Evolutionary conservation across 148 eudicot genomes (phyloP), one percentile per base, ranked within the genome.

Genomic region (Rhododendron henanense): DNA sequence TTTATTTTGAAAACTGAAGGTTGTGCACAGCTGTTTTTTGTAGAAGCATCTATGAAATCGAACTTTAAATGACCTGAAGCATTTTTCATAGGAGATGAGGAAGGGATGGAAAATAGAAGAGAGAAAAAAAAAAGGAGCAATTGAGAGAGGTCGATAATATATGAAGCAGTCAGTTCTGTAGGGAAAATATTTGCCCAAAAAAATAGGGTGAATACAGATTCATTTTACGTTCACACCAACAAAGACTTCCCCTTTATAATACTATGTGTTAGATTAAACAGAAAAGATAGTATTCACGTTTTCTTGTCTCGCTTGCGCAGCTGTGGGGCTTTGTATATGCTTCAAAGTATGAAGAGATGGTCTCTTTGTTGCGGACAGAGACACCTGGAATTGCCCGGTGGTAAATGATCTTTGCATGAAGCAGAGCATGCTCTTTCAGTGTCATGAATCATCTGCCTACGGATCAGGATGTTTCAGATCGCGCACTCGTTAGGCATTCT

Each of bases 291-390:
- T 5, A 74, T 14, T 53, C 14, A n/a, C n/a, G 1, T 79, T 25
- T n/a, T 33, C 35, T 1, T 45, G 55, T 73, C 35, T 50, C 35
- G 47, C 25, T 82, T 61, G 14, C 91, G 91, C 95, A 96, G 99
- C 83, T 96, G 85, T 96, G 99, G 99, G 98, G 97, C 53, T 96
- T 96, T 83, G 98, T 93, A 45, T 92, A 96, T 90, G 91, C 98
- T 87, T 95, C 99, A 23, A 91, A 88, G 88, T 96, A 91, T 18
- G 95, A 95, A 78, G 98, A 95, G 88, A 85, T 89, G 86, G 86
- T 96, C 74, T 89, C 97, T 81, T 59, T 85, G 80, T 89, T 92
- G 90, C 91, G 92, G 87, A 90, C 92, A 83, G 97, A 95, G 85
- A 87, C 94, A 5, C 96, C 97, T 83, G 99, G 99, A 47, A 95